Percentiles rank a stretch among this genome's conserved stretches.
phyloP scores from a whole-genome alignment of 257 asterid species.

The Jacaranda mimosifolia region DNA sequence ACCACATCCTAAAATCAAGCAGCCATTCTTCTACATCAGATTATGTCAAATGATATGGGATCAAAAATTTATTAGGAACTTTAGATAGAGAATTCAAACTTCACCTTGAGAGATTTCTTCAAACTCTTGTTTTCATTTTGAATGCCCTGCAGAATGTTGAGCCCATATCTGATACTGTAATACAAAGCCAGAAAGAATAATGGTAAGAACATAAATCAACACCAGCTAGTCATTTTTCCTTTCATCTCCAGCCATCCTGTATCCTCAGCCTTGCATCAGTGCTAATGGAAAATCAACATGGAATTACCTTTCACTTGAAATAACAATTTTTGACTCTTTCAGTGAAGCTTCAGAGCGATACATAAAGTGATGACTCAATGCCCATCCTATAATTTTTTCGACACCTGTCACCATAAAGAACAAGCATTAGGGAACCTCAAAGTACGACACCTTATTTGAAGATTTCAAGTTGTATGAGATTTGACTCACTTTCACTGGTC shows the following conservation, averaged over 20 bases:
- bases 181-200: conserved; percentile 31
- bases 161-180: conserved; percentile 74
- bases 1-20: conserved; percentile 53
- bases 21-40: conserved; percentile 22
- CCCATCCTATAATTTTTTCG: conserved; percentile 82
- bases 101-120: conserved; percentile 78
- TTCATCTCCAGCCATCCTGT: background rate
- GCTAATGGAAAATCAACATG: background rate
- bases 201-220: conserved; percentile 20
- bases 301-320: conserved; percentile 64
- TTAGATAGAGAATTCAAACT: conserved; percentile 27
- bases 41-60: background rate
- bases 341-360: conserved; percentile 44
- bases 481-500: conserved; percentile 67
- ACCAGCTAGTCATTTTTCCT: conserved; percentile 17
- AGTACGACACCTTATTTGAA: conserved; percentile 24
- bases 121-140: conserved; percentile 65
- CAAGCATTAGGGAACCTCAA: conserved; percentile 23
- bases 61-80: background rate
- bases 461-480: conserved; percentile 18
- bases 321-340: conserved; percentile 49
- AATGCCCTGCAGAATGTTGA: conserved; percentile 61
- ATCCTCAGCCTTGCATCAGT: conserved; percentile 20
- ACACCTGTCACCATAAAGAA: conserved; percentile 54
- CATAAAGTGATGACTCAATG: conserved; percentile 80